Percentiles rank a stretch among this genome's conserved stretches.
phyloP scores from a whole-genome alignment of 495 filamentous ascomycete species.

The Aspergillus kassunensis region DNA sequence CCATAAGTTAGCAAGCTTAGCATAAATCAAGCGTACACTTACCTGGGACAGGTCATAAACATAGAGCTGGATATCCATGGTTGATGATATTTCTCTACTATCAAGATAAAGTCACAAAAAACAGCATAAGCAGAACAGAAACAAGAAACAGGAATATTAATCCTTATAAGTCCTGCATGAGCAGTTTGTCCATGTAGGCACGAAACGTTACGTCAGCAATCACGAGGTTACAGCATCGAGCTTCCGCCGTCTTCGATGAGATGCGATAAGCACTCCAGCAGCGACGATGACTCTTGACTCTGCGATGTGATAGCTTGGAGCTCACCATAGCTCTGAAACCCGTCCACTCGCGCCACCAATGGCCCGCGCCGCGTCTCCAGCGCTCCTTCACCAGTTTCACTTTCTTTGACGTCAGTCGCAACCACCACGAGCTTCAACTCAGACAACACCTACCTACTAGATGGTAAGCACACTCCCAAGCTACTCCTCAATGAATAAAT shows the following conservation, averaged over 20 bases:
- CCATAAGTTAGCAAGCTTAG: conserved; percentile 13
- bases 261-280: conserved; percentile 1
- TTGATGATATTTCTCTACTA: no score
- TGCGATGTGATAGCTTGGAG: not conserved
- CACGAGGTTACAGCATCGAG: conserved; percentile 6
- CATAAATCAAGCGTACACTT: no score
- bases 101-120: not conserved
- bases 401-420: conserved; percentile 7
- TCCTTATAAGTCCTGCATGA: not conserved
- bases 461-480: conserved; percentile 4
- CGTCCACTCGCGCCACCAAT: not conserved
- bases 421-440: not conserved
- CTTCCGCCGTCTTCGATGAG: conserved; percentile 26
- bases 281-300: not conserved
- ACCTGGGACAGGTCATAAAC: conserved; percentile 91
- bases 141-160: not conserved
- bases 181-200: conserved; percentile 21
- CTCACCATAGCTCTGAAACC: not conserved
- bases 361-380: not conserved
- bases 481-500: no score
- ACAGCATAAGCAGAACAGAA: not conserved
- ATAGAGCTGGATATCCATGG: conserved; percentile 86
- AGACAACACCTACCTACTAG: not conserved
- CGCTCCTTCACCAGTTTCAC: not conserved
- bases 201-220: conserved; percentile 38